Evolutionary conservation across 192 early-diverging fungal genomes (phyloP), one percentile per base, ranked within the genome.

Genomic region (Umbelopsis sp.): DNA sequence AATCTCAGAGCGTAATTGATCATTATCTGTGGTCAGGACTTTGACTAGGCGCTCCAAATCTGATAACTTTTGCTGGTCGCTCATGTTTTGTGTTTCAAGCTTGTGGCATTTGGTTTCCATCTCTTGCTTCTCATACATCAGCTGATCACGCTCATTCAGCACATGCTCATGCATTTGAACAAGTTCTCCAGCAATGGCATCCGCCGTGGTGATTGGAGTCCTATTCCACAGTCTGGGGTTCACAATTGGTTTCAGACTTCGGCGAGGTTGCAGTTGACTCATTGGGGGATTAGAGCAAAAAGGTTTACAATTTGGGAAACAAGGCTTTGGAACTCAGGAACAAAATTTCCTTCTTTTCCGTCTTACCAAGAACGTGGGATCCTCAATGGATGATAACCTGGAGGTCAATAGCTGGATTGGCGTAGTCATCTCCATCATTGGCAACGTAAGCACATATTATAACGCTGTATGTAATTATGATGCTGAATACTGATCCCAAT

Each of bases 371-470:
- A 68, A 49, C 43, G 31, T 31, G 47, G 41, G 41, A 69, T 69
- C 50, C 21, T 67, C 41, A 74, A 51, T 24, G 45, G 71, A 68
- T 41, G 51, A 43, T 38, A 73, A 71, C 54, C 49, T 71, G 20
- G 71, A 65, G 2, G 73, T 86, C 43, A 79, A 84, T 49, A 81
- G 86, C 52, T 84, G 85, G 62, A 84, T 89, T 66, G 87, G 87
- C 20, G 84, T 89, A 20, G 78, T 82, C 54, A 80, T 89, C 44
- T 83, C 87, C 74, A 83, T 89, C 24, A 54, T 70, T 50, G 87
- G 87, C 49, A 89, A 89, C 69, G 85, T 87, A 77, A 77, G 81
- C 22, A 16, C 62, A 45, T 38, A 59, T 38, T 70, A 25, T 71
- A 22, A 26, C 59, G 49, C 29, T 29, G 8, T 24, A 20, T 66